These are phyloP conservation scores for Leucosporidium scottii DNA, from an alignment of 768 basidiomycete genomes.

Conservation along the genomic window DNA sequence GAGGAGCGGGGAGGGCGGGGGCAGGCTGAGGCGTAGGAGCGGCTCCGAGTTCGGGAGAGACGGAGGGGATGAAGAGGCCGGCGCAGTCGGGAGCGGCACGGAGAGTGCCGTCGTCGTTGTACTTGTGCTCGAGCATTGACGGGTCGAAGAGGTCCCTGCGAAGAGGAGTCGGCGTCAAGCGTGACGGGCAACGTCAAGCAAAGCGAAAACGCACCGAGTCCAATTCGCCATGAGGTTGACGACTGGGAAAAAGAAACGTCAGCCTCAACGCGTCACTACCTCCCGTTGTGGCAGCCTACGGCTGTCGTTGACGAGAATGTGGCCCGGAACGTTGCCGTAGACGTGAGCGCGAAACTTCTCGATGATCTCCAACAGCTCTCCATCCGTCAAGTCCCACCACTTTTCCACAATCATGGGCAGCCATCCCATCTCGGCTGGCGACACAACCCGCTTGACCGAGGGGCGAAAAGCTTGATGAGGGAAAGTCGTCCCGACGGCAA, in stretches of 20 bases:
- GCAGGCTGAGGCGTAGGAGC: too few species aligned
- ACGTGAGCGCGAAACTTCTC: neutral
- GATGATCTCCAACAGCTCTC: slow-evolving; percentile 18
- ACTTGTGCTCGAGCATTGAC: too few species aligned
- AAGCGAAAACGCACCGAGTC: neutral
- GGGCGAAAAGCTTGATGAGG: neutral
- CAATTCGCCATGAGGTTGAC: neutral
- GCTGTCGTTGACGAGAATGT: slow-evolving; percentile 13
- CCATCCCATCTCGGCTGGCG: slow-evolving; percentile 19
- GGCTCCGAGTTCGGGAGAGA: neutral
- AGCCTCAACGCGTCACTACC: too few species aligned
- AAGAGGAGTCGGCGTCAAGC: too few species aligned
- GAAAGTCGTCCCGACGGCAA: too few species aligned
- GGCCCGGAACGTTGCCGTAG: neutral
- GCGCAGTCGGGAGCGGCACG: slow-evolving; percentile 1
- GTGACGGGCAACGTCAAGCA: too few species aligned
- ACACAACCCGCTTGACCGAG: neutral
- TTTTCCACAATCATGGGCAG: slow-evolving; percentile 5
- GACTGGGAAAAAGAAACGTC: neutral
- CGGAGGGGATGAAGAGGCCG: too few species aligned
- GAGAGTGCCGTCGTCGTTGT: slow-evolving; percentile 58
- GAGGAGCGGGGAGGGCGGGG: too few species aligned
- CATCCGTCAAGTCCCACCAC: neutral
- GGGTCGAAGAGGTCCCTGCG: too few species aligned
- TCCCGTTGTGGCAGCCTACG: neutral